Percentiles rank a stretch among this genome's conserved stretches.
Conservation (phyloP, 768 basidiomycete species). For the Amanita muscaria region DNA sequence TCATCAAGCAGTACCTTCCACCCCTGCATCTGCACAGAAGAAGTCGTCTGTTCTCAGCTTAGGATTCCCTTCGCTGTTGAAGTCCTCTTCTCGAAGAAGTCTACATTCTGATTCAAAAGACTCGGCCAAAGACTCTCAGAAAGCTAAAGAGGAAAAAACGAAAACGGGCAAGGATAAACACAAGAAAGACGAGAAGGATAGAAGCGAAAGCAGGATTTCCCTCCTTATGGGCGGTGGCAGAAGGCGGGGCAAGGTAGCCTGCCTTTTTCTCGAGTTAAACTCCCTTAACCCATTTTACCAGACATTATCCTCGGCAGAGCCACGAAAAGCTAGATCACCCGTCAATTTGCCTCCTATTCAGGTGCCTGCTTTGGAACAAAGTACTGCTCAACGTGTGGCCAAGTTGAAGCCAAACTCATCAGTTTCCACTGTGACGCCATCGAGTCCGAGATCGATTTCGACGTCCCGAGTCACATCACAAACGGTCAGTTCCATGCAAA, state of each 20-base stretch:
- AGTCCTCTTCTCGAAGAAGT: slow-evolving; percentile 79
- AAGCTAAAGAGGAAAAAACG: slow-evolving; percentile 20
- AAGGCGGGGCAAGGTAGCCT: slow-evolving; percentile 79
- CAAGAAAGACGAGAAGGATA: slow-evolving; percentile 76
- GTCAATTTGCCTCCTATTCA: slow-evolving; percentile 85
- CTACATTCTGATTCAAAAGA: slow-evolving; percentile 64
- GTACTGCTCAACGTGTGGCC: slow-evolving; percentile 79
- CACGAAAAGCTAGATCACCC: slow-evolving; percentile 62
- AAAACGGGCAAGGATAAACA: slow-evolving; percentile 42
- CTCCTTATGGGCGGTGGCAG: slow-evolving; percentile 63
- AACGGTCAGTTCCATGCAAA: slow-evolving; percentile 81
- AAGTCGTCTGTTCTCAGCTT: slow-evolving; percentile 79
- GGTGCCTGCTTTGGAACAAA: slow-evolving; percentile 72
- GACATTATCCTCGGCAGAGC: slow-evolving; percentile 80
- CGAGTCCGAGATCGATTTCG: slow-evolving; percentile 34
- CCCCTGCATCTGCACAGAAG: slow-evolving; percentile 56
- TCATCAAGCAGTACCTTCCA: slow-evolving; percentile 41
- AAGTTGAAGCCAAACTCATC: slow-evolving; percentile 58
- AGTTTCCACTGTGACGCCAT: slow-evolving; percentile 27
- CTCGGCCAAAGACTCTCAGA: slow-evolving; percentile 35
- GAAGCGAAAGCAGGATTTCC: slow-evolving; percentile 86
- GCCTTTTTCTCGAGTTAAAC: slow-evolving; percentile 1
- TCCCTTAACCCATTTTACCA: too few species aligned
- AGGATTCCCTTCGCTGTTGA: slow-evolving; percentile 74
- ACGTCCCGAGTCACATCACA: slow-evolving; percentile 69